Evolutionary conservation across 345 rosid genomes (phyloP), one percentile per base, ranked within the genome.

Genomic region (Melaleuca alternifolia): DNA sequence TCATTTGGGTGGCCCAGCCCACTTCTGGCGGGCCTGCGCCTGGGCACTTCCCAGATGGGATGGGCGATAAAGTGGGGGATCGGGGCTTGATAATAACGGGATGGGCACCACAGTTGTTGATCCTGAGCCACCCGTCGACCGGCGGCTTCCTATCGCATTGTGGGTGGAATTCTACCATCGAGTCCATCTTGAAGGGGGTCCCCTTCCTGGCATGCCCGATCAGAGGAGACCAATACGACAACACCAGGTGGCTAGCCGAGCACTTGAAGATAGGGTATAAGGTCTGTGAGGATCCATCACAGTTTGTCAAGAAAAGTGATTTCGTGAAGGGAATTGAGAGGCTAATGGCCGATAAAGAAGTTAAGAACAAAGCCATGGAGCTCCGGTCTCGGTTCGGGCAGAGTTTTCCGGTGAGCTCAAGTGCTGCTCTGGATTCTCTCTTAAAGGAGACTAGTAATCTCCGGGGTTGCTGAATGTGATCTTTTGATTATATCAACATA

Each of bases 121-220:
- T 93, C 77, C 90, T 93, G 57, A 91, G 91, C 86, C 94, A 92
- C 48, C 87, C 83, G 1, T 94, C 94, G 5, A 90, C 90, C 2
- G 93, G 87, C 8, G 94, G 91, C 6, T 92, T 94, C 86, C 3
- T 94, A 56, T 92, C 95, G 5, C 96, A 92, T 48, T 93, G 95
- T 30, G 92, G 95, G 12, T 92, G 94, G 95, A 94, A 94, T 84
- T 93, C 95, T 0, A 90, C 93, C 0, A 76, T 89, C 84, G 96
- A 94, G 84, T 93, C 94, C 9, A 88, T 91, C 5, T 93, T 88
- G 15, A 87, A 88, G 23, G 93, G 94, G 57, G 82, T 93, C 37
- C 93, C 94, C 6, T 16, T 94, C 26, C 57, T 91, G 71, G 89
- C 91, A 3, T 92, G 94, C 93, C 95, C 94, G 1, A 89, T 94